phyloP scores from a whole-genome alignment of 768 basidiomycete species.

The Infundibulicybe gibba region DNA sequence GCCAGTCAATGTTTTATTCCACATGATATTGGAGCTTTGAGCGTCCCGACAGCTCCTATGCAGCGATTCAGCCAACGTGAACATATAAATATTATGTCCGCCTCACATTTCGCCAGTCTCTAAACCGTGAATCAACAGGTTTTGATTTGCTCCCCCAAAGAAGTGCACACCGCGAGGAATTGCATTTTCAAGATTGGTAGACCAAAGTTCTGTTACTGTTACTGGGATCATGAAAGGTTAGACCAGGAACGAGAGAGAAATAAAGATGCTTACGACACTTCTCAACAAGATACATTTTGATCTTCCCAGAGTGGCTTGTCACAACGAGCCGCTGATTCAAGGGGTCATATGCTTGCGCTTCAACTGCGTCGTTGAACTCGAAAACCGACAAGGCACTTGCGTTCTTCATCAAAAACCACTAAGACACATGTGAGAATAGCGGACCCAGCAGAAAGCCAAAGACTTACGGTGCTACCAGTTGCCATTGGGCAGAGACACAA shows the following conservation, averaged over 20 bases:
- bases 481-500: slow-evolving; percentile 4
- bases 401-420: slow-evolving; percentile 4
- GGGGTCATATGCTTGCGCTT: slow-evolving; percentile 1
- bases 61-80: not conserved
- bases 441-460: not conserved
- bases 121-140: slow-evolving; percentile 4
- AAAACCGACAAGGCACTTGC: not conserved
- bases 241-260: not conserved
- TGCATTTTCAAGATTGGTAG: not conserved
- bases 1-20: slow-evolving; percentile 8
- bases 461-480: slow-evolving; percentile 1
- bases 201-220: slow-evolving; percentile 5
- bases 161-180: slow-evolving; percentile 6
- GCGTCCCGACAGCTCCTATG: slow-evolving; percentile 8
- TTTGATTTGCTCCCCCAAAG: slow-evolving; percentile 10
- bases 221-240: not conserved
- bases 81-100: not conserved
- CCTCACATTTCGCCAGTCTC: slow-evolving; percentile 10
- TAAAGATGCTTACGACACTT: slow-evolving; percentile 1
- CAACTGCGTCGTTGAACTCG: not conserved
- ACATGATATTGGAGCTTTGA: slow-evolving; percentile 7
- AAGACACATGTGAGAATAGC: not conserved
- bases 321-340: slow-evolving; percentile 1
- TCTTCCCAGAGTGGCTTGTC: not conserved
- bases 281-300: slow-evolving; percentile 1